Evolutionary conservation across 225 moss, liverwort and hornwort genomes (phyloP).

Genomic region (Straminergon stramineum): DNA sequence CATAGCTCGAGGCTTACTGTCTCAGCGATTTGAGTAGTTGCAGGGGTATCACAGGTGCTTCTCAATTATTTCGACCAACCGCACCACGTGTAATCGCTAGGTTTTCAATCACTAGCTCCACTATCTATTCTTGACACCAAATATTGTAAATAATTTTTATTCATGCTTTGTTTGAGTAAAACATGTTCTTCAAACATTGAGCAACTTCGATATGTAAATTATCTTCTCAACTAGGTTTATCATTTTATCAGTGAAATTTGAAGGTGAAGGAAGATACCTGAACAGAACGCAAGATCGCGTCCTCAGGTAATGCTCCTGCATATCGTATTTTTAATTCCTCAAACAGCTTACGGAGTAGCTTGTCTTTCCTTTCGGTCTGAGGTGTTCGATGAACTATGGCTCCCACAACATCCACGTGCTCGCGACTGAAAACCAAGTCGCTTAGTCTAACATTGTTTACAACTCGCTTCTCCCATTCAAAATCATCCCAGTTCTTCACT

Average conservation of each 20-base stretch:
- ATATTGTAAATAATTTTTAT: neutral
- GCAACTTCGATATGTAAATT: neutral
- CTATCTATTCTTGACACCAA: neutral
- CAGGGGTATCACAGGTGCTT: neutral
- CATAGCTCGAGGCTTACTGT: neutral
- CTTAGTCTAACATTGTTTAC: slow-evolving; percentile 64
- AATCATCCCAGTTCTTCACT: slow-evolving; percentile 29
- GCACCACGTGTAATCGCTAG: neutral
- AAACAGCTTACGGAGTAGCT: slow-evolving; percentile 49
- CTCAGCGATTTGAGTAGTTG: neutral
- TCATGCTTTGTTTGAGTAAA: neutral
- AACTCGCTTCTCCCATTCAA: slow-evolving; percentile 68
- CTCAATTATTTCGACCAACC: neutral
- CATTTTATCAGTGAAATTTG: neutral
- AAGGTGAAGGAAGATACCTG: slow-evolving; percentile 33
- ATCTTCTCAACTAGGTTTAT: neutral
- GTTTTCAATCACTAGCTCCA: neutral
- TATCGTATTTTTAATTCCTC: slow-evolving; percentile 45
- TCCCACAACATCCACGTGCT: slow-evolving; percentile 78
- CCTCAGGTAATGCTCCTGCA: slow-evolving; percentile 81
- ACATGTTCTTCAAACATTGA: neutral
- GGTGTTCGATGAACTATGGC: slow-evolving; percentile 74
- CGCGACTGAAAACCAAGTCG: slow-evolving; percentile 58
- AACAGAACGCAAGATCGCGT: slow-evolving; percentile 64
- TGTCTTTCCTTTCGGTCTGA: slow-evolving; percentile 31